A percentile compares a stretch with the other conserved stretches of the same genome.
Evolutionary conservation across 2,329 filamentous ascomycete species (phyloP).

Genomic region (Leptographium radiaticola): DNA sequence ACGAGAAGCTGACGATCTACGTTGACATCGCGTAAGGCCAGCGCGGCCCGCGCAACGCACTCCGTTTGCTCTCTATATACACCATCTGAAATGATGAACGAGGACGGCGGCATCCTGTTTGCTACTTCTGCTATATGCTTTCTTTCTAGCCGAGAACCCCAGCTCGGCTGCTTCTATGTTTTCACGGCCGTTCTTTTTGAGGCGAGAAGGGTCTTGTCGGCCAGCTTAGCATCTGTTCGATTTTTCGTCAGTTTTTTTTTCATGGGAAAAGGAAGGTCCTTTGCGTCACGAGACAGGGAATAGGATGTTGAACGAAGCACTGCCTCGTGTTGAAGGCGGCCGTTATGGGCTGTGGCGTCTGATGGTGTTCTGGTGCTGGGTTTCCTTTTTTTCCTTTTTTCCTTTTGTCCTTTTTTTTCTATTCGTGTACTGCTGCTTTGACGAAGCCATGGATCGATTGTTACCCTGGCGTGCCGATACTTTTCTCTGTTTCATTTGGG

Average conservation of each 20-base stretch:
- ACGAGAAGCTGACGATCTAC: constrained; percentile 75
- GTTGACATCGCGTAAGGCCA: constrained; percentile 37
- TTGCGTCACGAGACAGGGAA: constrained; percentile 5
- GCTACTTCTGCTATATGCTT: not conserved
- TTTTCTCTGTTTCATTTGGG: constrained; percentile 1
- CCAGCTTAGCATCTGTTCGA: not conserved
- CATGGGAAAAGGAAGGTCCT: not conserved
- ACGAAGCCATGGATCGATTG: not conserved
- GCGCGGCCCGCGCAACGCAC: not conserved
- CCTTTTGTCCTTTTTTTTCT: not conserved
- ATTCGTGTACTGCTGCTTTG: no score
- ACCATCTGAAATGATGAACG: not conserved
- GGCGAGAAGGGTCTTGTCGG: not conserved
- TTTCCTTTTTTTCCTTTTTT: not conserved
- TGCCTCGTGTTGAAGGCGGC: not conserved
- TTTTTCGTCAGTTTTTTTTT: not conserved
- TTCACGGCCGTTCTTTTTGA: not conserved
- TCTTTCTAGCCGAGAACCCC: not conserved
- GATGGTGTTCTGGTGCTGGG: not conserved
- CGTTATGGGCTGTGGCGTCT: not conserved
- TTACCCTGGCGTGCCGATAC: not conserved
- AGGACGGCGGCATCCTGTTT: not conserved
- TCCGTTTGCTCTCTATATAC: not conserved
- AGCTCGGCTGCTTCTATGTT: not conserved
- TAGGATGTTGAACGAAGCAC: not conserved